phyloP scores from a whole-genome alignment of 208 protist species.

The Leishmania amazonensis region DNA sequence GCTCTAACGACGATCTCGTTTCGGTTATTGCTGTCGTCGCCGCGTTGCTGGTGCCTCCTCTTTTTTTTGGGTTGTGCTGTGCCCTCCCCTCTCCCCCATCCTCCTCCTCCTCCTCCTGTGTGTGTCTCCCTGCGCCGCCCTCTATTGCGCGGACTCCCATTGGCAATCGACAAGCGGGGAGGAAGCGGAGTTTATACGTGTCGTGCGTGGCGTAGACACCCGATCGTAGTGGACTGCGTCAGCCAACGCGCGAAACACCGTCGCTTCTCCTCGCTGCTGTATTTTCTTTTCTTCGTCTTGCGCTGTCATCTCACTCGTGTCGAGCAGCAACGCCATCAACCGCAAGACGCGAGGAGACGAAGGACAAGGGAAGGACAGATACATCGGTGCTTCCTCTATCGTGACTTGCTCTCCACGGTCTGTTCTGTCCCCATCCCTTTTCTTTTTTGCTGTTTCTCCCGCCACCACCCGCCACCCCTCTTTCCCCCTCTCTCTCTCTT shows the following conservation, averaged over 20 bases:
- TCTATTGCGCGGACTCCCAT: too few relatives aligned
- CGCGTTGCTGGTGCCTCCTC: too few relatives aligned
- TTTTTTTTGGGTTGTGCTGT: too few relatives aligned
- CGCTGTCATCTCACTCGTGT: conserved; percentile 7
- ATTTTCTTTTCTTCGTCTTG: conserved; percentile 12
- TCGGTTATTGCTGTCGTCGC: too few relatives aligned
- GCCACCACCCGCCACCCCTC: neutral
- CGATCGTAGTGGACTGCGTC: neutral
- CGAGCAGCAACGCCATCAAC: neutral
- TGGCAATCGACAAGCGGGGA: too few relatives aligned
- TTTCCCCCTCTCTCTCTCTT: neutral
- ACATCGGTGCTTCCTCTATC: neutral
- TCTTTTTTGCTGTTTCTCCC: neutral
- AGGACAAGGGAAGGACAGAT: neutral
- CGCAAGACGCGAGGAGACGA: too few relatives aligned
- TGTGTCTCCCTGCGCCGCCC: too few relatives aligned
- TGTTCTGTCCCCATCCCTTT: neutral
- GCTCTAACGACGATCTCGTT: too few relatives aligned
- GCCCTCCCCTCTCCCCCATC: too few relatives aligned
- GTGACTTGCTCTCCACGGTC: neutral
- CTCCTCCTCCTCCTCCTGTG: too few relatives aligned
- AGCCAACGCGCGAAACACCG: neutral
- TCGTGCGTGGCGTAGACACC: neutral
- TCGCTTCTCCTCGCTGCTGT: neutral
- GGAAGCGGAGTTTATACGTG: neutral